Conservation (phyloP, 306 rosid genomes). For the Castanopsis chinensis region DNA sequence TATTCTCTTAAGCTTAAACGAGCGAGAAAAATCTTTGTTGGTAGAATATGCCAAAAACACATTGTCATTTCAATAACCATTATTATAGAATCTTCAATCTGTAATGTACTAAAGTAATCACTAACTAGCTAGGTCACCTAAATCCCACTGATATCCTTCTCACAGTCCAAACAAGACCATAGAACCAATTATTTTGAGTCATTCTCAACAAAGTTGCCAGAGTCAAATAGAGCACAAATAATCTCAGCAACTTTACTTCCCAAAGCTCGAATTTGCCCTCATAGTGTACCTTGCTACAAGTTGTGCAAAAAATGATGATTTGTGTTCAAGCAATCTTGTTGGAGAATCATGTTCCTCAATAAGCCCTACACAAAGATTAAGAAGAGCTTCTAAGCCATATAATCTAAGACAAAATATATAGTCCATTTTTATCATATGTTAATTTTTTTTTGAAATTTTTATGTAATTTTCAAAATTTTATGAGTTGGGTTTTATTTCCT, state of each 20-base stretch:
- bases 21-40: too few relatives aligned
- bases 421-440: too few relatives aligned
- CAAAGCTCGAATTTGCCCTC: conserved; percentile 30
- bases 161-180: background rate
- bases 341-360: conserved; percentile 11
- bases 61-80: background rate
- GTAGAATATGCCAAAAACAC: too few relatives aligned
- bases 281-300: conserved; percentile 26
- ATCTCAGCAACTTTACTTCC: background rate
- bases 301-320: conserved; percentile 7
- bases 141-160: background rate
- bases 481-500: too few relatives aligned
- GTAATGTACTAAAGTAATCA: background rate
- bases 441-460: too few relatives aligned
- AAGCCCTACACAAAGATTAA: background rate
- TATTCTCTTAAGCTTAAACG: too few relatives aligned
- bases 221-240: background rate
- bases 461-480: too few relatives aligned
- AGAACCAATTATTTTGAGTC: conserved; percentile 7
- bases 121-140: background rate
- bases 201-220: conserved; percentile 3
- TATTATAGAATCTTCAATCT: too few relatives aligned
- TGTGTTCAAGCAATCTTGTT: conserved; percentile 2
- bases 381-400: background rate
- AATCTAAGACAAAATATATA: too few relatives aligned